These are phyloP conservation scores for Lichtheimia ornata DNA, from an alignment of 371 early-diverging fungal species.

Conservation along the genomic window DNA sequence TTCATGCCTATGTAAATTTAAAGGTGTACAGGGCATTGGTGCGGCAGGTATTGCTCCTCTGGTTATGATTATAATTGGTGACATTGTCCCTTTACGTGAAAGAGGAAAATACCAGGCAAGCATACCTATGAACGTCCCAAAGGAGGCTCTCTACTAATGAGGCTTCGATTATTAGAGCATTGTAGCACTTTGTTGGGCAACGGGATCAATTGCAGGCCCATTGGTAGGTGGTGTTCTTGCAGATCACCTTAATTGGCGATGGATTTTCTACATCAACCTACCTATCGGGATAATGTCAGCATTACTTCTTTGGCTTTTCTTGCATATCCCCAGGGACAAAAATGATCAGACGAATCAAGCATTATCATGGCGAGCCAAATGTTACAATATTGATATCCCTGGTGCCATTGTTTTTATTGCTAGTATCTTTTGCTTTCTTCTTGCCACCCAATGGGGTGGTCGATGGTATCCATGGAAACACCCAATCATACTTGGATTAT, in stretches of 20 bases:
- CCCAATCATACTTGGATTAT: slow-evolving; percentile 47
- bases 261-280: slow-evolving; percentile 51
- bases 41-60: slow-evolving; percentile 65
- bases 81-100: slow-evolving; percentile 56
- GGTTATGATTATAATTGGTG: slow-evolving; percentile 61
- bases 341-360: slow-evolving; percentile 33
- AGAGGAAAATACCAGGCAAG: slow-evolving; percentile 60
- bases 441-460: slow-evolving; percentile 69
- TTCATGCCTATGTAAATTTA: background rate
- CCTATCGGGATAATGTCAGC: slow-evolving; percentile 21
- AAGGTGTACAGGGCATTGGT: slow-evolving; percentile 48
- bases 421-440: slow-evolving; percentile 43
- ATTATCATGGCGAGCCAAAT: background rate
- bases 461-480: slow-evolving; percentile 54
- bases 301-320: background rate
- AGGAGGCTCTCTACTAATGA: too few relatives aligned
- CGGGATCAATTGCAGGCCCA: slow-evolving; percentile 26
- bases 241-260: slow-evolving; percentile 44
- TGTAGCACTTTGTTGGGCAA: slow-evolving; percentile 16
- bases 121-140: background rate
- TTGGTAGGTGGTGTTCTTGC: slow-evolving; percentile 42
- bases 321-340: slow-evolving; percentile 8
- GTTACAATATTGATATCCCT: slow-evolving; percentile 22
- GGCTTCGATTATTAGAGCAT: background rate
- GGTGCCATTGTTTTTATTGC: slow-evolving; percentile 42